Evolutionary conservation across 495 filamentous ascomycete genomes (phyloP).

Genomic region (Penicillium chermesinum): DNA sequence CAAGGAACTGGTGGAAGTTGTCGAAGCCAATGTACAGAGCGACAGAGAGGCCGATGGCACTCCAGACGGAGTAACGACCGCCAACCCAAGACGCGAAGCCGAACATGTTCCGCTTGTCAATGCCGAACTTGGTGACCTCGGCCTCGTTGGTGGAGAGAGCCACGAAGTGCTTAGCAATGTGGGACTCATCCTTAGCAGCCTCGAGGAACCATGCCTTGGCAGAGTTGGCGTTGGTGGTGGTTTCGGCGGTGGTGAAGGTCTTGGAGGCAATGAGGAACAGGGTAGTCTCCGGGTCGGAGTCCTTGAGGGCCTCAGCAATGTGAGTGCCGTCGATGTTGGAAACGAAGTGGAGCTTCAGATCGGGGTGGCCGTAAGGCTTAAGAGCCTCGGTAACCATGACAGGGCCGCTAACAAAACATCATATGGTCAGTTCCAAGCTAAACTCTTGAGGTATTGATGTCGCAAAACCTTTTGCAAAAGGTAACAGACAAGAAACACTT

Average conservation of each 20-base stretch:
- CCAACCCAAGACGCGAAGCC: conserved; percentile 98
- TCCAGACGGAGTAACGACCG: conserved; percentile 97
- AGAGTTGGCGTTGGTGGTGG: conserved; percentile 90
- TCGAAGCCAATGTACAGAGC: conserved; percentile 93
- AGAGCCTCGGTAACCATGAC: conserved; percentile 98
- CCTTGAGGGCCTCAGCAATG: conserved; percentile 84
- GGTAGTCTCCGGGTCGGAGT: conserved; percentile 91
- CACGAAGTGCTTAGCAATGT: conserved; percentile 97
- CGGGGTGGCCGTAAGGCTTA: conserved; percentile 83
- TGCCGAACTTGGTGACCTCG: conserved; percentile 97
- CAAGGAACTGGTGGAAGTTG: conserved; percentile 94
- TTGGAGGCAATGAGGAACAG: conserved; percentile 97
- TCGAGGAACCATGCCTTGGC: conserved; percentile 97
- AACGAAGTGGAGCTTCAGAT: conserved; percentile 90
- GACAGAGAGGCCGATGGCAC: conserved; percentile 92
- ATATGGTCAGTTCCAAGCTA: conserved; percentile 31
- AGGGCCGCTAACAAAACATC: conserved; percentile 64
- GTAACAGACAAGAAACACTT: conserved; percentile 42
- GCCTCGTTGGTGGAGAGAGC: conserved; percentile 93
- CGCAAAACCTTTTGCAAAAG: no score
- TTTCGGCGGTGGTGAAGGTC: conserved; percentile 99
- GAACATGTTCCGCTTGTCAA: conserved; percentile 98
- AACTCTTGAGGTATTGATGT: no score
- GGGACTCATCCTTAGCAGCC: conserved; percentile 63
- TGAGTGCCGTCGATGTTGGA: conserved; percentile 99